phyloP scores from a whole-genome alignment of 257 asterid species.

The Capsicum chinense region DNA sequence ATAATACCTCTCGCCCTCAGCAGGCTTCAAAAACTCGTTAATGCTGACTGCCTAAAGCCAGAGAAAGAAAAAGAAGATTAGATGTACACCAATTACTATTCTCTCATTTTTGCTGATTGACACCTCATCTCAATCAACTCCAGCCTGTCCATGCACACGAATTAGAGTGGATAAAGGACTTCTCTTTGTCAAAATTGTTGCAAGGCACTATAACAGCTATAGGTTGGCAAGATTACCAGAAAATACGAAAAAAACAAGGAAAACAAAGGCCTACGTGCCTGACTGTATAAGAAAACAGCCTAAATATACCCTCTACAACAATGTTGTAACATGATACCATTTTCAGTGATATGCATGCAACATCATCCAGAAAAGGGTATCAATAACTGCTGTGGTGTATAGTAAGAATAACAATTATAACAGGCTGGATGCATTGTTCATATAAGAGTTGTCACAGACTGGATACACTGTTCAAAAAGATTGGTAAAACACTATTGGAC shows the following conservation, averaged over 20 bases:
- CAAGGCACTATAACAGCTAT: background rate
- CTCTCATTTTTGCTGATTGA: background rate
- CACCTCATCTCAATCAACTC: slow-evolving; percentile 3
- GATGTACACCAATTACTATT: background rate
- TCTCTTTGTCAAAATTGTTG: background rate
- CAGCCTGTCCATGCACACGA: slow-evolving; percentile 10
- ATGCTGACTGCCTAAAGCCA: slow-evolving; percentile 75
- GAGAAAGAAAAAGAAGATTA: background rate
- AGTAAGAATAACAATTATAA: background rate
- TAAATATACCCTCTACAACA: slow-evolving; percentile 8
- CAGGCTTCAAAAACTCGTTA: slow-evolving; percentile 90
- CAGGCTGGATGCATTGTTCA: background rate
- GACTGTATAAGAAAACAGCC: background rate
- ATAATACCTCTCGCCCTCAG: slow-evolving; percentile 67
- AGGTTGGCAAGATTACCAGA: slow-evolving; percentile 14
- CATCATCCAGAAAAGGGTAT: background rate
- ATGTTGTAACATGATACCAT: background rate
- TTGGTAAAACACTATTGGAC: background rate
- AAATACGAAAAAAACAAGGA: background rate
- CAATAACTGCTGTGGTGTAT: background rate
- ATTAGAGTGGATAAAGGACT: background rate
- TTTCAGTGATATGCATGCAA: background rate
- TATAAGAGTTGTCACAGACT: background rate
- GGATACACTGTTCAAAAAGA: background rate
- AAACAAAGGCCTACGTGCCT: background rate